Evolutionary conservation across 2,329 filamentous ascomycete species (phyloP).

Genomic region (Westerdykella ornata): DNA sequence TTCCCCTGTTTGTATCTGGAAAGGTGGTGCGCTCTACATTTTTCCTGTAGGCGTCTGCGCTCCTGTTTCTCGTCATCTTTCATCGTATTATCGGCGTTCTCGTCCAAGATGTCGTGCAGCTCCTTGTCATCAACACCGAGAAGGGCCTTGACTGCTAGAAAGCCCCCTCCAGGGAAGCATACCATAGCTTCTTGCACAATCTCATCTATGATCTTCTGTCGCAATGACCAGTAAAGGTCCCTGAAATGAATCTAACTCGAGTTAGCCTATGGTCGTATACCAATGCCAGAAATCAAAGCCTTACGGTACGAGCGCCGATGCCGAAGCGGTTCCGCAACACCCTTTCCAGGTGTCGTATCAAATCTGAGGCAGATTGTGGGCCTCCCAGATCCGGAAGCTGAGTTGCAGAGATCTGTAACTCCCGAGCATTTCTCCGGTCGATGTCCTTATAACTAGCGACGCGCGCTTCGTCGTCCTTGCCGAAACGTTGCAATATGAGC

Average conservation of each 20-base stretch:
- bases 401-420: background rate
- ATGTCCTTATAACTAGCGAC: background rate
- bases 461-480: background rate
- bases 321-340: background rate
- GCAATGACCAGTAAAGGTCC: constrained; percentile 14
- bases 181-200: constrained; percentile 8
- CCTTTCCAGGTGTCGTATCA: too few species aligned
- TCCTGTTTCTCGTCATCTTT: too few species aligned
- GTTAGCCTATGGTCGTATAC: background rate
- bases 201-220: constrained; percentile 14
- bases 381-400: background rate
- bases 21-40: too few species aligned
- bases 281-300: background rate
- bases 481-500: background rate
- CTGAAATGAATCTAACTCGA: constrained; percentile 9
- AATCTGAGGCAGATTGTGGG: too few species aligned
- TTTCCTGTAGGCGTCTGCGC: too few species aligned
- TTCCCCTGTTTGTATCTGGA: too few species aligned
- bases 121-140: constrained; percentile 6
- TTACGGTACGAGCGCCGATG: background rate
- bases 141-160: constrained; percentile 8
- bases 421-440: background rate
- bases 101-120: constrained; percentile 5
- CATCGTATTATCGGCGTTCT: constrained; percentile 4
- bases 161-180: constrained; percentile 4